Conservation (phyloP, 345 rosid genomes). For the Aegle marmelos region DNA sequence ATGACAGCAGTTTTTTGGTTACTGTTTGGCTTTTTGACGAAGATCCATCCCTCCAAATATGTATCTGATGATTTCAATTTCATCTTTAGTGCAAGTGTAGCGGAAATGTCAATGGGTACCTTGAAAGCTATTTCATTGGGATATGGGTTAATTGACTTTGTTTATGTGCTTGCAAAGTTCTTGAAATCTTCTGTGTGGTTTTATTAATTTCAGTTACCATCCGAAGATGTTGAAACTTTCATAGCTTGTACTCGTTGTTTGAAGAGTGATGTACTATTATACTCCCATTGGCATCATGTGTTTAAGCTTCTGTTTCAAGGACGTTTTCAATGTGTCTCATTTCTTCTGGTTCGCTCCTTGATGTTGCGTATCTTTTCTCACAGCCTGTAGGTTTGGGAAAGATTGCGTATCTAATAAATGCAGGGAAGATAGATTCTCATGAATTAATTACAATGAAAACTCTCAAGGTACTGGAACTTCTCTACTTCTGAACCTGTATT, state of each 20-base stretch:
- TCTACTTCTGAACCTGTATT: constrained; percentile 38
- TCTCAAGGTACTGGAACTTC: constrained; percentile 58
- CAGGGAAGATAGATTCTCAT: constrained; percentile 95
- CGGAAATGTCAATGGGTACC: neutral
- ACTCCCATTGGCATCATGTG: neutral
- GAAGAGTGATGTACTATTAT: neutral
- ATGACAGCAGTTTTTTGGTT: neutral
- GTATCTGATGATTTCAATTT: neutral
- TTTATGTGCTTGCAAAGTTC: neutral
- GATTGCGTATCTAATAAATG: constrained; percentile 84
- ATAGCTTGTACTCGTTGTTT: neutral
- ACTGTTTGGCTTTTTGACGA: no score
- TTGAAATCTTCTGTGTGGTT: no score
- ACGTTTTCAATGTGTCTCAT: neutral
- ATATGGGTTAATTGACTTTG: neutral
- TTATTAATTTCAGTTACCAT: neutral
- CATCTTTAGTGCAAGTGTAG: neutral
- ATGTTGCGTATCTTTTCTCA: constrained; percentile 27
- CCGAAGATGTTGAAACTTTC: neutral
- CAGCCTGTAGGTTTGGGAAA: constrained; percentile 97
- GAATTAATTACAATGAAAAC: constrained; percentile 95
- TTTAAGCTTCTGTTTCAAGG: neutral
- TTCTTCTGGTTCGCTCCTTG: constrained; percentile 2
- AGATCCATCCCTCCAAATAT: neutral
- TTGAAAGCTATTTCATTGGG: neutral